Percentiles rank a stretch among this genome's conserved stretches.
Conservation (phyloP, 495 filamentous ascomycete species). For the Aspergillus taichungensis region DNA sequence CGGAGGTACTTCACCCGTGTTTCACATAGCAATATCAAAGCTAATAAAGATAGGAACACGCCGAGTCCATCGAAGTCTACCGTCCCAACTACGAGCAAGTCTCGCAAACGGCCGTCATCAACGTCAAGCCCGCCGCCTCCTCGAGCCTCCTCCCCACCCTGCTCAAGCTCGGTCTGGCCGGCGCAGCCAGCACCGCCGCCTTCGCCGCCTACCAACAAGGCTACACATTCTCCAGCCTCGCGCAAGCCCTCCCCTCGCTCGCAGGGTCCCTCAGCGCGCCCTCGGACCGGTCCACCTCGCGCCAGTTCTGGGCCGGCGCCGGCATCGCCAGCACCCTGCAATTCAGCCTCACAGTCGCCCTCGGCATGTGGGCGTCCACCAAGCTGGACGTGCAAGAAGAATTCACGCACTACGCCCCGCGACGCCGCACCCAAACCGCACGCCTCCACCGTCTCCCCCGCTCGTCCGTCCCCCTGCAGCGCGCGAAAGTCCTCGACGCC, state of each 20-base stretch:
- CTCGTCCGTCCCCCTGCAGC: background rate
- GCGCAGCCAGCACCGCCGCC: slow-evolving; percentile 3
- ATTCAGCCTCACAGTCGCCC: slow-evolving; percentile 8
- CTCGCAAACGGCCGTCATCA: slow-evolving; percentile 11
- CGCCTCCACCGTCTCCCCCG: slow-evolving; percentile 7
- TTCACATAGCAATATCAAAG: background rate
- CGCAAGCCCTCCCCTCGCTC: slow-evolving; percentile 1
- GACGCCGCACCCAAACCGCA: slow-evolving; percentile 6
- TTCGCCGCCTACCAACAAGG: slow-evolving; percentile 7
- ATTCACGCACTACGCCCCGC: slow-evolving; percentile 15
- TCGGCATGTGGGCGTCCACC: slow-evolving; percentile 14
- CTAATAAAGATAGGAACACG: slow-evolving; percentile 6
- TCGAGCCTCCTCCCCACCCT: background rate
- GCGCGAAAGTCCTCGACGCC: slow-evolving; percentile 21
- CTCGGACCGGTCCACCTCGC: background rate
- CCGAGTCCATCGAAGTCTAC: slow-evolving; percentile 14
- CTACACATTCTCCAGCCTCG: background rate
- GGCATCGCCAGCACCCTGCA: slow-evolving; percentile 14
- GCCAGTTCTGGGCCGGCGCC: slow-evolving; percentile 12
- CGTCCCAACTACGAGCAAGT: slow-evolving; percentile 15
- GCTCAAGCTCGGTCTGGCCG: slow-evolving; percentile 9
- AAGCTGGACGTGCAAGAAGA: slow-evolving; percentile 20
- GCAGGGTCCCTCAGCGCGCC: background rate
- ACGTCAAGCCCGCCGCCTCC: slow-evolving; percentile 1
- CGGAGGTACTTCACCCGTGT: slow-evolving; percentile 3